phyloP scores from a whole-genome alignment of 2,329 filamentous ascomycete species.

The Fusarium fujikuroi region DNA sequence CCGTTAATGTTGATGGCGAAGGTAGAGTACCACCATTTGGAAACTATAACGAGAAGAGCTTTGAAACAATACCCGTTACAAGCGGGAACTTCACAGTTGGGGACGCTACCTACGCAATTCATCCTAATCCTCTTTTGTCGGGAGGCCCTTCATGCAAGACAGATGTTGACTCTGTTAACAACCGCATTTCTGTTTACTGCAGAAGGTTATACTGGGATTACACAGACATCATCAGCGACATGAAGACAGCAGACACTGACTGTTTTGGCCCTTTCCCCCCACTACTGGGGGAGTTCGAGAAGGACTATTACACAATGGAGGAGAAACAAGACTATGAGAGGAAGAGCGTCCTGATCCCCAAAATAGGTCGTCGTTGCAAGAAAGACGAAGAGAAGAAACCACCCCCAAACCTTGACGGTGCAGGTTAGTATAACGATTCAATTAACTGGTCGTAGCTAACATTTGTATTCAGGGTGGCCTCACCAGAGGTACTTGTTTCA shows the following conservation, averaged over 20 bases:
- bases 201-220: fast-evolving
- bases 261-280: neutral
- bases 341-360: too few relatives aligned
- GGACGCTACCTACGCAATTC: fast-evolving
- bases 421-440: neutral
- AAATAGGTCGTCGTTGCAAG: neutral
- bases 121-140: fast-evolving
- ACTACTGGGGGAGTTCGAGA: fast-evolving
- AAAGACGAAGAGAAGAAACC: too few relatives aligned
- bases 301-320: neutral
- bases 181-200: neutral
- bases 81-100: neutral
- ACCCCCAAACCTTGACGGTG: neutral
- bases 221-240: neutral
- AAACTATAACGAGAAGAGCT: too few relatives aligned
- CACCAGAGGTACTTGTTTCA: fast-evolving
- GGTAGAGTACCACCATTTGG: fast-evolving
- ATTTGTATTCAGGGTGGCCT: neutral
- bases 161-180: fast-evolving
- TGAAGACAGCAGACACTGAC: too few relatives aligned
- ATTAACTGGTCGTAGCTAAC: fast-evolving
- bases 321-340: too few relatives aligned
- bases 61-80: fast-evolving
- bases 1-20: fast-evolving
- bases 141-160: neutral